phyloP scores from a whole-genome alignment of 140 eudicot genomes.

The Oenanthe javanica region DNA sequence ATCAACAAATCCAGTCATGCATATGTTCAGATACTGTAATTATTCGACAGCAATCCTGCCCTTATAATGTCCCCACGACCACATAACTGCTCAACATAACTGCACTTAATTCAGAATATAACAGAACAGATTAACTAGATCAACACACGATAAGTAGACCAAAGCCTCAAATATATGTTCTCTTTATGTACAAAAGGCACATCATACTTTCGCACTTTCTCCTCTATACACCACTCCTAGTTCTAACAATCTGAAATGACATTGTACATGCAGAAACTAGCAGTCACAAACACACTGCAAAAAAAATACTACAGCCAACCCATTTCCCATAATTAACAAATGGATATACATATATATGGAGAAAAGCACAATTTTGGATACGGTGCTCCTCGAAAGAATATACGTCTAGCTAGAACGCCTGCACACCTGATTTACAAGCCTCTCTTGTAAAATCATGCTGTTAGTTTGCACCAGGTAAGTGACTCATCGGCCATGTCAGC shows the following conservation, averaged over 20 bases:
- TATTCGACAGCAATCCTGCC: neutral
- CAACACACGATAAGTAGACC: neutral
- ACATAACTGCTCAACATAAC: neutral
- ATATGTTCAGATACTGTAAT: neutral
- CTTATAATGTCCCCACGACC: neutral
- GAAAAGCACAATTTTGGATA: slow-evolving; percentile 33
- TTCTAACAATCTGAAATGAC: slow-evolving; percentile 2
- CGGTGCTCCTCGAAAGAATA: slow-evolving; percentile 56
- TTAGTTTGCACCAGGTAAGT: slow-evolving; percentile 14
- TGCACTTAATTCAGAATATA: neutral
- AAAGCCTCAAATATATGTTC: slow-evolving; percentile 4
- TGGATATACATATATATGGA: slow-evolving; percentile 35
- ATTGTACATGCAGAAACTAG: slow-evolving; percentile 16
- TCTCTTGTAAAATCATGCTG: slow-evolving; percentile 21
- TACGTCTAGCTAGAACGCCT: slow-evolving; percentile 25
- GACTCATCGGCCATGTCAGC: slow-evolving; percentile 12
- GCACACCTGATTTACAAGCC: slow-evolving; percentile 12
- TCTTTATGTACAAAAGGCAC: slow-evolving; percentile 22
- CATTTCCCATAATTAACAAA: slow-evolving; percentile 43
- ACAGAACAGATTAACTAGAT: neutral
- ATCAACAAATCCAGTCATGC: neutral
- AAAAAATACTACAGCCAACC: slow-evolving; percentile 21
- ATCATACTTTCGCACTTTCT: slow-evolving; percentile 21
- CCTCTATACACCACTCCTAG: slow-evolving; percentile 8
- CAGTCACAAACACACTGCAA: slow-evolving; percentile 17